Base-by-base conservation (phyloP, 2,329 filamentous ascomycete species). In the Cercospora sp. region DNA sequence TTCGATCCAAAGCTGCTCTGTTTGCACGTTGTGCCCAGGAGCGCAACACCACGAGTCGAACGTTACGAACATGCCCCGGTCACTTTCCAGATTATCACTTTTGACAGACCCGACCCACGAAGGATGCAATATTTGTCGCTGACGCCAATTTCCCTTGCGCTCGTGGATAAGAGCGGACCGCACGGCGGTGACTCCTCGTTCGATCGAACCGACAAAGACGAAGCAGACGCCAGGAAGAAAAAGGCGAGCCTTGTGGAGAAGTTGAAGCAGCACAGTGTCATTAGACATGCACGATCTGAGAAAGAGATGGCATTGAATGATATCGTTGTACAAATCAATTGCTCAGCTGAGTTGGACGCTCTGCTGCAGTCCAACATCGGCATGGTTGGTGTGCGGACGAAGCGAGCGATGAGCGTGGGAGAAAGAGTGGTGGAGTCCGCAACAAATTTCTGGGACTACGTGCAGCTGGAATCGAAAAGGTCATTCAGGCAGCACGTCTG, bases 41-140 rank as follows among this genome's bases (percentile, higher is more conserved):
- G 79, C 58, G 82, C 81, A 69, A 82, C 89, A n/a, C 94, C 94
- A 1, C 86, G 85, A 42, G 89, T 99, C 68, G 88, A 87, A 66
- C 96, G 91, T 72, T 84, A 86, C 0, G 72, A 79, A 67, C 85
- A 89, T 59, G 86, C 87, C 69, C 88, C 88, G 5, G 84, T 91
- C 20, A 92, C 89, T 57, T 87, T 96, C 57, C 95, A 99, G 77
- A 87, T 97, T 55, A 91, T 98, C 67, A 85, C 96, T 66, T 99
- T 96, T 79, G 89, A 97, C 74, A 86, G 94, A 58, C 95, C 95
- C 0, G 87, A 91, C 66, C 94, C 95, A 0, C 89, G 86, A 33
- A 87, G 89, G 65, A 98, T 99, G 95, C 94, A 99, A 80, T 99
- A 98, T 79, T 90, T 98, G 73, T 99, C 95, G 0, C 83, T 97